Evolutionary conservation across 2,329 filamentous ascomycete species (phyloP).

Genomic region (Ascochyta clinopodiicola): DNA sequence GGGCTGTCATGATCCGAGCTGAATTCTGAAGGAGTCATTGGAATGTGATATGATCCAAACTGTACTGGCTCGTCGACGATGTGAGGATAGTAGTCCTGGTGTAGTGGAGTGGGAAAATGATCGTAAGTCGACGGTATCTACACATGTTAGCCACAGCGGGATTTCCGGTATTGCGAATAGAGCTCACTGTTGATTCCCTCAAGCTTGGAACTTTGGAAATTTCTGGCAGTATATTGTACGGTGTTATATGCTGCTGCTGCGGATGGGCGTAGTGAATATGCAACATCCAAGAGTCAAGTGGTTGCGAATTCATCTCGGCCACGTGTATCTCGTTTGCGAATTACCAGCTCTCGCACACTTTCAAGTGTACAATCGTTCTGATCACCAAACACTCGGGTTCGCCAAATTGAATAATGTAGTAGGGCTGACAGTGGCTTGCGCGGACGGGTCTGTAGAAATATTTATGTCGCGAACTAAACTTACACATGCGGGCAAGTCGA

Average conservation of each 20-base stretch:
- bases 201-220: constrained; percentile 48
- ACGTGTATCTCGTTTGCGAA: neutral
- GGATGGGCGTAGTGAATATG: constrained; percentile 43
- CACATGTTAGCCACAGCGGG: neutral
- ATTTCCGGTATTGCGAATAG: neutral
- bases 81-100: constrained; percentile 43
- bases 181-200: constrained; percentile 48
- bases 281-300: constrained; percentile 47
- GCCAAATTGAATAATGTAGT: neutral
- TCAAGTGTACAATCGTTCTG: neutral
- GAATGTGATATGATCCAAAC: constrained; percentile 44
- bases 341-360: neutral
- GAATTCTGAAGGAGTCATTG: constrained; percentile 50
- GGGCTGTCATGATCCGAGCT: constrained; percentile 49
- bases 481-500: constrained; percentile 41
- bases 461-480: constrained; percentile 31
- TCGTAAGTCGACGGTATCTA: constrained; percentile 49
- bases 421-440: constrained; percentile 2
- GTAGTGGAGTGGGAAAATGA: constrained; percentile 41
- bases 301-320: constrained; percentile 44
- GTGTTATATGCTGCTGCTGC: constrained; percentile 38
- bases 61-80: constrained; percentile 42
- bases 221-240: constrained; percentile 45
- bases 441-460: constrained; percentile 21
- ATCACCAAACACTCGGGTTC: neutral